Base-by-base conservation (phyloP, 1,284 basidiomycete genomes). In the Takashimella tepidaria region DNA sequence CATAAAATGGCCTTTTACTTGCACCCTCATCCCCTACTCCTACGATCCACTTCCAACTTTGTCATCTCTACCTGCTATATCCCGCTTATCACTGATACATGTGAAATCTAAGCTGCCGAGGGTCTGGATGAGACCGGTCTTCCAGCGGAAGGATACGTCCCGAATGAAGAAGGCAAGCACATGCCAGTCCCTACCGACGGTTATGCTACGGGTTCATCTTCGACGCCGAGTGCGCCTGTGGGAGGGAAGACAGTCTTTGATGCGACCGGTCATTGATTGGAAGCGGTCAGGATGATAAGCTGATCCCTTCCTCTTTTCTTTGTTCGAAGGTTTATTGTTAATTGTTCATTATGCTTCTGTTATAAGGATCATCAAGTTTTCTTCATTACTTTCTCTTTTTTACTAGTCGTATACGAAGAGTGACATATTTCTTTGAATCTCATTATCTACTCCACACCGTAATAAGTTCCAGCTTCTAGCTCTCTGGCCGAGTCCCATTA, bases 71-170 rank as follows among this genome's bases (percentile, higher is more conserved):
- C 5, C 21, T 5, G 5, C 19, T 24, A 24, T 4, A 6, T 23
- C n/a, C 37, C 23, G 41, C 26, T 41, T 37, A n/a, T 26, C 11
- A 21, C 43, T 44, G 23, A 16, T 10, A 51, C 59, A 60, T 54
- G 56, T 26, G 13, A 5, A 16, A 5, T 19, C 48, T 26, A 23
- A 74, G 74, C 75, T 20, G 74, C 78, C n/a, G 79, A 80, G 57
- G 76, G 76, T n/a, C 64, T 79, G 46, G 79, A 79, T 59, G 79
- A 79, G 57, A 80, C 79, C 1, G 86, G 85, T 3, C 75, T 96
- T 12, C 91, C 92, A 0, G 83, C 88, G 37, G 79, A 83, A 41
- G 82, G 87, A 2, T 96, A 91, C 68, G 84, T 93, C 16, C 92
- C 91, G 0, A 80, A 81, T 42, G 79, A 79, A 13, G 76, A 76